Conservation (phyloP, 1,139 yeast genomes). For the Suhomyces kunorum region DNA sequence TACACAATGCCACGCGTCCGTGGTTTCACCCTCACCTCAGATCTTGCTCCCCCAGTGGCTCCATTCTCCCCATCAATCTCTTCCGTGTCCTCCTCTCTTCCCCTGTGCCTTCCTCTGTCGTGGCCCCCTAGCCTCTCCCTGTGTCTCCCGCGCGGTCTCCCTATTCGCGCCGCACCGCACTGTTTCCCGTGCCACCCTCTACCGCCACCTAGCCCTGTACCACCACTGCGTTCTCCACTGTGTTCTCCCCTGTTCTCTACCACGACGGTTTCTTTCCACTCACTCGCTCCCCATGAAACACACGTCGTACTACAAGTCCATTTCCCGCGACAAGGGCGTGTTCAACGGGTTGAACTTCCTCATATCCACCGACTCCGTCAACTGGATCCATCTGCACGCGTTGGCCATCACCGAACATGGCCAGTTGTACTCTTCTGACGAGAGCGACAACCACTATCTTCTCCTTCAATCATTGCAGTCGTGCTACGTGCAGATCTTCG, state of each 20-base stretch:
- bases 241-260: slow-evolving; percentile 1
- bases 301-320: slow-evolving; percentile 34
- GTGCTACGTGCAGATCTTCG: slow-evolving; percentile 42
- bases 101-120: background rate
- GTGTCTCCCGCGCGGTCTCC: background rate
- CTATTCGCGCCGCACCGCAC: slow-evolving; percentile 1
- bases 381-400: slow-evolving; percentile 39
- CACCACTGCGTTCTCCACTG: too few relatives aligned
- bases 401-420: slow-evolving; percentile 42
- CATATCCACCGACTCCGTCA: slow-evolving; percentile 40
- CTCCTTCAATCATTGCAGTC: slow-evolving; percentile 43
- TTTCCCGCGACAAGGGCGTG: slow-evolving; percentile 38
- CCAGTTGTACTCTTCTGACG: slow-evolving; percentile 39
- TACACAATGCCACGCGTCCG: slow-evolving; percentile 13
- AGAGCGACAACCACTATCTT: slow-evolving; percentile 34
- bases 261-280: background rate
- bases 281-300: slow-evolving; percentile 17
- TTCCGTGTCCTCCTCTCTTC: background rate
- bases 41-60: slow-evolving; percentile 3
- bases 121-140: background rate
- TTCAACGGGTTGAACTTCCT: slow-evolving; percentile 39
- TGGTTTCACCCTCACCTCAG: slow-evolving; percentile 2
- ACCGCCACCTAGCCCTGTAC: background rate
- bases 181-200: too few relatives aligned
- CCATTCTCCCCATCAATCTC: background rate